A percentile compares a stretch with the other conserved stretches of the same genome.
Evolutionary conservation across 805 yeast genomes (phyloP).

Genomic region (Sugiyamaella valdiviana): DNA sequence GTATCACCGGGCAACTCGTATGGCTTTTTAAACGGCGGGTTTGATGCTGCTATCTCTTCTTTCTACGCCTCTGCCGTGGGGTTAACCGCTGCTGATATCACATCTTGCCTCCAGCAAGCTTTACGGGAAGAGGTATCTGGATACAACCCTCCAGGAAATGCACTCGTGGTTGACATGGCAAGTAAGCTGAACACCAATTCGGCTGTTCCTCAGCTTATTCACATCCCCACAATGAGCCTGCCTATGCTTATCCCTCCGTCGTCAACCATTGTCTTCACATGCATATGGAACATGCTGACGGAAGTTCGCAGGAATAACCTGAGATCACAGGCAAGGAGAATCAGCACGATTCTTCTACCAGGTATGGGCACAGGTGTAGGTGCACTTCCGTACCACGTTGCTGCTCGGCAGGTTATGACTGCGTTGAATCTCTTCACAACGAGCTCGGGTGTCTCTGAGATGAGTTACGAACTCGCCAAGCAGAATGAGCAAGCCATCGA

Average conservation of each 20-base stretch:
- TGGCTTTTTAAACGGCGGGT: conserved; percentile 49
- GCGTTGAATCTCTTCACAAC: conserved; percentile 4
- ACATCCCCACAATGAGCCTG: conserved; percentile 37
- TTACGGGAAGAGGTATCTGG: conserved; percentile 23
- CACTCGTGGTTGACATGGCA: conserved; percentile 30
- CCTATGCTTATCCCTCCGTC: conserved; percentile 23
- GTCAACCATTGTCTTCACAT: conserved; percentile 32
- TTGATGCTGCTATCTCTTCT: conserved; percentile 37
- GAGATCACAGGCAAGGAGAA: conserved; percentile 4
- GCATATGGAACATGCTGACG: conserved; percentile 32
- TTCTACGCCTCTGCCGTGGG: conserved; percentile 21
- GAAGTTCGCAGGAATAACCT: conserved; percentile 23
- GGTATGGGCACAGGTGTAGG: conserved; percentile 41
- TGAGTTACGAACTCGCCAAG: background rate
- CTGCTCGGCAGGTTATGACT: conserved; percentile 32
- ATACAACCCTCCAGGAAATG: conserved; percentile 31
- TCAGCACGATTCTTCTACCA: conserved; percentile 31
- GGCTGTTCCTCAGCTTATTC: conserved; percentile 30
- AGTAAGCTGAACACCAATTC: conserved; percentile 29
- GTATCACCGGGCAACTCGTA: conserved; percentile 49
- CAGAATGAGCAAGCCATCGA: too few relatives aligned
- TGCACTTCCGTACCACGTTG: conserved; percentile 28
- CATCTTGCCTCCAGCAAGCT: conserved; percentile 15
- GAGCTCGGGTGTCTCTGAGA: background rate
- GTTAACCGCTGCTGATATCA: conserved; percentile 12